Evolutionary conservation across 768 basidiomycete genomes (phyloP).

Genomic region (Pleurotus salmoneostramineus): DNA sequence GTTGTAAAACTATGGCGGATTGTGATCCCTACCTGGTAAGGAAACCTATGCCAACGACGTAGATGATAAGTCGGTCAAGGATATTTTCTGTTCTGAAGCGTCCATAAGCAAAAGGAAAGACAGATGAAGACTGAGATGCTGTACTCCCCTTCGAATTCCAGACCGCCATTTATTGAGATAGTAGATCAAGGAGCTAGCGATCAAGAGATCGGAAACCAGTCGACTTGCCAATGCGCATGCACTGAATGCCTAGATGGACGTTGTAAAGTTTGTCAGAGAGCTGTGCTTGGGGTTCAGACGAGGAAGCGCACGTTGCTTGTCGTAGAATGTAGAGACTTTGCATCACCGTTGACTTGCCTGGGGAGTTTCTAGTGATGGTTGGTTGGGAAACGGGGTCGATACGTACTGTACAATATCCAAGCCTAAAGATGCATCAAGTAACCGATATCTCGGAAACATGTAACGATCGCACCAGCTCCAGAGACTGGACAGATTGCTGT

Average conservation of each 20-base stretch:
- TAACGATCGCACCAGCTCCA: too few species aligned
- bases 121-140: not conserved
- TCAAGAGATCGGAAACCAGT: not conserved
- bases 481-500: too few species aligned
- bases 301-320: too few species aligned
- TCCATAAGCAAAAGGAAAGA: not conserved
- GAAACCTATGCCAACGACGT: not conserved
- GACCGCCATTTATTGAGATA: not conserved
- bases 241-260: not conserved
- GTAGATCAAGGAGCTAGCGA: not conserved
- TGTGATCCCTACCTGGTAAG: not conserved
- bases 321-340: too few species aligned
- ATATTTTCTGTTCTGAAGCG: not conserved
- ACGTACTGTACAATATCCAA: too few species aligned
- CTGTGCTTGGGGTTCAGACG: too few species aligned
- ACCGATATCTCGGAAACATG: too few species aligned
- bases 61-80: not conserved
- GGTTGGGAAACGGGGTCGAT: too few species aligned
- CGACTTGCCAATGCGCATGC: not conserved
- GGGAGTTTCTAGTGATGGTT: too few species aligned
- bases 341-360: too few species aligned
- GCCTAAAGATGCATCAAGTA: too few species aligned
- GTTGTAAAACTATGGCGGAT: not conserved
- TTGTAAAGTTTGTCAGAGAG: not conserved
- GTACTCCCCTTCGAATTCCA: not conserved